These are phyloP conservation scores for Candida schatavii DNA, from an alignment of 805 yeast species.

Conservation along the genomic window DNA sequence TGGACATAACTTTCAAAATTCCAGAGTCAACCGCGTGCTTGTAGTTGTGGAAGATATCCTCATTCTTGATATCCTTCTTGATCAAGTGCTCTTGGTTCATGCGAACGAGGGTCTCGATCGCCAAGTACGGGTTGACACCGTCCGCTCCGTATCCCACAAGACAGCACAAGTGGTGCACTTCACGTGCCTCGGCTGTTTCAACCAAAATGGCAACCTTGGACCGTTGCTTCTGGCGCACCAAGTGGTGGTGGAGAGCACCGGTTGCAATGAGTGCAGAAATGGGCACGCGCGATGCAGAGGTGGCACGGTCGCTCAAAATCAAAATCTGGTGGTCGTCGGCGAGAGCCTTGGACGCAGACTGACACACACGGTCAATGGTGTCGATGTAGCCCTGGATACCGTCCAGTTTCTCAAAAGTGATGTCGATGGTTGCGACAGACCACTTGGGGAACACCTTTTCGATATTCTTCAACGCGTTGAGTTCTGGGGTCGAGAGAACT, in stretches of 20 bases:
- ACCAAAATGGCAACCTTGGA: slow-evolving; percentile 88
- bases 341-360: slow-evolving; percentile 83
- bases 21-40: slow-evolving; percentile 86
- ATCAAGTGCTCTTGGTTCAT: slow-evolving; percentile 79
- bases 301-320: slow-evolving; percentile 68
- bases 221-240: slow-evolving; percentile 93
- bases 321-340: slow-evolving; percentile 71
- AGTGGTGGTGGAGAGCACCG: slow-evolving; percentile 96
- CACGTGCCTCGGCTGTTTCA: slow-evolving; percentile 97
- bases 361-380: slow-evolving; percentile 83
- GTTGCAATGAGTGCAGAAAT: slow-evolving; percentile 88
- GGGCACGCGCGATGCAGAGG: slow-evolving; percentile 64
- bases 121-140: slow-evolving; percentile 91
- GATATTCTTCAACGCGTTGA: slow-evolving; percentile 71
- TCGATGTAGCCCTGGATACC: slow-evolving; percentile 84
- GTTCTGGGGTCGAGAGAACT: slow-evolving; percentile 68
- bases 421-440: slow-evolving; percentile 80
- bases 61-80: slow-evolving; percentile 52
- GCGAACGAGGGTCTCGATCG: slow-evolving; percentile 81
- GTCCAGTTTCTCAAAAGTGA: slow-evolving; percentile 78
- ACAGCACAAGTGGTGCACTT: slow-evolving; percentile 94
- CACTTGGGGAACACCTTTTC: slow-evolving; percentile 78
- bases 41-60: slow-evolving; percentile 69
- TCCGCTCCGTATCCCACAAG: slow-evolving; percentile 97
- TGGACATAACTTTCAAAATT: slow-evolving; percentile 94